phyloP scores from a whole-genome alignment of 2,329 filamentous ascomycete genomes.

The Apiospora phragmitis region DNA sequence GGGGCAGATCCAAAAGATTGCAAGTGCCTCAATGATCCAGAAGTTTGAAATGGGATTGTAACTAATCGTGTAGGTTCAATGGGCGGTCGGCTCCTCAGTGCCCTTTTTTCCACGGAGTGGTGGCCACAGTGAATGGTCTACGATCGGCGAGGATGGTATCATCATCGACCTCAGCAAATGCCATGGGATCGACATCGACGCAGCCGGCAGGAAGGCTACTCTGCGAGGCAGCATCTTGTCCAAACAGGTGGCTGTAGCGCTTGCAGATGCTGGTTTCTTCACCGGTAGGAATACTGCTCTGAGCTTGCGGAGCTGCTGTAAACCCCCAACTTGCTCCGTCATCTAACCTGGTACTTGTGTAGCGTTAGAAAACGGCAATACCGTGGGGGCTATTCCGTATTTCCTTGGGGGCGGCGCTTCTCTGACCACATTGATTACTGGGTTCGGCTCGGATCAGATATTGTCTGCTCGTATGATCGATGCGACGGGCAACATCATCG shows the following conservation, averaged over 20 bases:
- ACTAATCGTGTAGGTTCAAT: constrained; percentile 1
- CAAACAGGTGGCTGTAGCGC: constrained; percentile 3
- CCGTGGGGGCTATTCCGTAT: constrained; percentile 30
- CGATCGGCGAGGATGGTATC: constrained; percentile 17
- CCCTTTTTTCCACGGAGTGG: constrained; percentile 17
- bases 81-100: constrained; percentile 12
- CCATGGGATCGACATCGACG: constrained; percentile 12
- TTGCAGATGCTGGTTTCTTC: constrained; percentile 8
- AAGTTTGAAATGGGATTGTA: too few species aligned
- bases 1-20: constrained; percentile 13
- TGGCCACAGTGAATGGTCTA: constrained; percentile 21
- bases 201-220: constrained; percentile 37
- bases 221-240: constrained; percentile 17
- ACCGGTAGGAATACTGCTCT: constrained; percentile 16
- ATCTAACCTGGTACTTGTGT: not conserved
- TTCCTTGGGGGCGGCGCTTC: constrained; percentile 20
- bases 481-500: constrained; percentile 29
- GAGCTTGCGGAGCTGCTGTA: too few species aligned
- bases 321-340: too few species aligned
- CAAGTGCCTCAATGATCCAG: not conserved
- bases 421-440: constrained; percentile 18
- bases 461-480: constrained; percentile 27
- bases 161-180: constrained; percentile 19
- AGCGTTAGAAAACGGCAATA: constrained; percentile 31
- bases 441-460: constrained; percentile 28